A percentile compares a stretch with the other conserved stretches of the same genome.
phyloP scores from a whole-genome alignment of 805 yeast species.

The Lachancea fermentati region DNA sequence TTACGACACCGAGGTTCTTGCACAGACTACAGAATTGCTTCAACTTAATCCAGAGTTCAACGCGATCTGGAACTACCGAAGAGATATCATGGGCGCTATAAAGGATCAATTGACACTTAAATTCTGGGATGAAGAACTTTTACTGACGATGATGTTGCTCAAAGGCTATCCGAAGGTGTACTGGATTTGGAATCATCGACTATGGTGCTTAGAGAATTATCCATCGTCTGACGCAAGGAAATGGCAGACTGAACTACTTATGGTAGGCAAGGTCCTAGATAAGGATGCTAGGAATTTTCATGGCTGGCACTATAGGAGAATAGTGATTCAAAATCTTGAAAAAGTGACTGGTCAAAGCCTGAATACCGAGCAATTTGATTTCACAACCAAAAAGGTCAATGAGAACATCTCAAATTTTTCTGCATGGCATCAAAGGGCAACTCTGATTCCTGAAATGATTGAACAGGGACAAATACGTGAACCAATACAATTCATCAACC shows the following conservation, averaged over 20 bases:
- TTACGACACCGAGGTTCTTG: conserved; percentile 39
- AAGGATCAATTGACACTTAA: conserved; percentile 20
- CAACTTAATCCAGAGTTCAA: conserved; percentile 78
- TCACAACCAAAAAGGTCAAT: conserved; percentile 73
- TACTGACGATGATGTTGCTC: conserved; percentile 52
- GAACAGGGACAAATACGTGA: conserved; percentile 19
- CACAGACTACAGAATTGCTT: conserved; percentile 52
- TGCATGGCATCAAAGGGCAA: conserved; percentile 90
- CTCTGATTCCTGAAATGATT: conserved; percentile 53
- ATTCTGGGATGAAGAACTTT: conserved; percentile 50
- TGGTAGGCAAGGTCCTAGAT: conserved; percentile 62
- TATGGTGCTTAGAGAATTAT: conserved; percentile 65
- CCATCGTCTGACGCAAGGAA: conserved; percentile 38
- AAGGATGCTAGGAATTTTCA: conserved; percentile 83
- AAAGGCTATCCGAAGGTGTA: conserved; percentile 78
- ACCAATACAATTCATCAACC: conserved; percentile 35
- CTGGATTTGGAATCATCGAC: conserved; percentile 94
- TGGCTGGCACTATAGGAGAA: conserved; percentile 92
- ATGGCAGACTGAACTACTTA: conserved; percentile 66
- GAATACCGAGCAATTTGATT: conserved; percentile 56
- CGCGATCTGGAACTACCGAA: conserved; percentile 83
- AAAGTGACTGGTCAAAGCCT: conserved; percentile 23
- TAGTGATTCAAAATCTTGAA: conserved; percentile 43
- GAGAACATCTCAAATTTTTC: conserved; percentile 86
- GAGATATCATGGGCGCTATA: conserved; percentile 51